Evolutionary conservation across 164 flowering plant genomes (phyloP).

Genomic region (Liriodendron chinense): DNA sequence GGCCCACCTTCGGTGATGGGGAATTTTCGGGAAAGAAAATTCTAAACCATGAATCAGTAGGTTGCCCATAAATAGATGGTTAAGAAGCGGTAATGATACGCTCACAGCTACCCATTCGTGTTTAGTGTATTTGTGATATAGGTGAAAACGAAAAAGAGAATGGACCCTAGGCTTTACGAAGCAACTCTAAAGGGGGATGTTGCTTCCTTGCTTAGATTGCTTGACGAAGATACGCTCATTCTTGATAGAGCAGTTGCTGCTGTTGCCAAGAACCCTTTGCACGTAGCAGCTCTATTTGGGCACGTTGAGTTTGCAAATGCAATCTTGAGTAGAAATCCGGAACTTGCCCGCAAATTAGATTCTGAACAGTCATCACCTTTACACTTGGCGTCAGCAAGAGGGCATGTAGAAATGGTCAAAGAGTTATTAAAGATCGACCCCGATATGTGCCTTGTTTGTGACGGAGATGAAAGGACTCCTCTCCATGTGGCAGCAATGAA

Average conservation of each 20-base stretch:
- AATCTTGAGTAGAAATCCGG: not conserved
- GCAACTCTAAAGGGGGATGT: not conserved
- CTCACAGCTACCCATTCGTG: too few species aligned
- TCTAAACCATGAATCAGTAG: too few species aligned
- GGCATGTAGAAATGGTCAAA: not conserved
- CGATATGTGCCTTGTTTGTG: slow-evolving; percentile 5
- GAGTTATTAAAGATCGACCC: not conserved
- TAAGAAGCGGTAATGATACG: too few species aligned
- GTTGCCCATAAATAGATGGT: too few species aligned
- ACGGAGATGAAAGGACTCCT: not conserved
- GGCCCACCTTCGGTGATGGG: too few species aligned
- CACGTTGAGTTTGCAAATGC: not conserved
- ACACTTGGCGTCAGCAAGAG: slow-evolving; percentile 9
- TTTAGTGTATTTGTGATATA: too few species aligned
- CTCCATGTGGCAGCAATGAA: slow-evolving; percentile 9
- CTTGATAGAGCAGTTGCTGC: not conserved
- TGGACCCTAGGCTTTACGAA: not conserved
- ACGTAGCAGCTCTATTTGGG: not conserved
- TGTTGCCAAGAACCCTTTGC: not conserved
- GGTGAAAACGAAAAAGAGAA: not conserved
- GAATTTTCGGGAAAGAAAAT: too few species aligned
- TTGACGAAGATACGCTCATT: not conserved
- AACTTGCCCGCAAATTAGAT: not conserved
- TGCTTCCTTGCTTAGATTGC: not conserved
- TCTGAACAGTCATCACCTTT: slow-evolving; percentile 2